Conservation (phyloP, 805 yeast species). For the Metschnikowia lachancei region DNA sequence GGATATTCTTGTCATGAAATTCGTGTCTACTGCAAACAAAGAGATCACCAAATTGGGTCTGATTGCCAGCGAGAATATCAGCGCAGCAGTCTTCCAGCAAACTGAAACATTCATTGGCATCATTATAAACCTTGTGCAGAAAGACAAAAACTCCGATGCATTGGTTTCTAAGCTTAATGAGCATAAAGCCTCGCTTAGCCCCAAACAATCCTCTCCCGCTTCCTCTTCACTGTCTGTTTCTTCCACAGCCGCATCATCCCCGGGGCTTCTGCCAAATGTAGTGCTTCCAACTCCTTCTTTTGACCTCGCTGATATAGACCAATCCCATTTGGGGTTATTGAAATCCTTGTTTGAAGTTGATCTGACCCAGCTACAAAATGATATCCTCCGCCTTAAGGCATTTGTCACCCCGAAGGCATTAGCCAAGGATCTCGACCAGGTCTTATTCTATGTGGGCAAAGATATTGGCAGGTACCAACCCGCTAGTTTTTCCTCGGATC, state of each 20-base stretch:
- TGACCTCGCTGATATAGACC: conserved; percentile 53
- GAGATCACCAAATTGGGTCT: conserved; percentile 46
- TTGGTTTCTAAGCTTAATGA: conserved; percentile 44
- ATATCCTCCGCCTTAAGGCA: conserved; percentile 43
- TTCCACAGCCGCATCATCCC: not conserved
- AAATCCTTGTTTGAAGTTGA: conserved; percentile 50
- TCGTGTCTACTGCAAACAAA: conserved; percentile 51
- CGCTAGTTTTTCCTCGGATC: conserved; percentile 22
- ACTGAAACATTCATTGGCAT: conserved; percentile 37
- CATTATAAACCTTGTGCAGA: conserved; percentile 35
- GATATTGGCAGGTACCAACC: conserved; percentile 41
- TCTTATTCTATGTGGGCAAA: conserved; percentile 33
- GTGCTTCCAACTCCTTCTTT: conserved; percentile 48
- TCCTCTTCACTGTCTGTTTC: conserved; percentile 8
- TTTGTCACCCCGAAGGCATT: conserved; percentile 39
- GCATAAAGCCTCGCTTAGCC: conserved; percentile 38
- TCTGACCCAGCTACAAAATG: conserved; percentile 51
- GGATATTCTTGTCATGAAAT: conserved; percentile 50
- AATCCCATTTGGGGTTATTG: conserved; percentile 41
- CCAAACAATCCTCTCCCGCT: conserved; percentile 15
- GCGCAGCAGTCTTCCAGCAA: conserved; percentile 35
- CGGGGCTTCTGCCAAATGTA: not conserved
- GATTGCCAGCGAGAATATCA: conserved; percentile 28
- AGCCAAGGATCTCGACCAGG: conserved; percentile 36
- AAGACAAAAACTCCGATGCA: conserved; percentile 37